A percentile compares a stretch with the other conserved stretches of the same genome.
phyloP scores from a whole-genome alignment of 129 eudicot species.

The Chrysanthemum lavandulifolium region DNA sequence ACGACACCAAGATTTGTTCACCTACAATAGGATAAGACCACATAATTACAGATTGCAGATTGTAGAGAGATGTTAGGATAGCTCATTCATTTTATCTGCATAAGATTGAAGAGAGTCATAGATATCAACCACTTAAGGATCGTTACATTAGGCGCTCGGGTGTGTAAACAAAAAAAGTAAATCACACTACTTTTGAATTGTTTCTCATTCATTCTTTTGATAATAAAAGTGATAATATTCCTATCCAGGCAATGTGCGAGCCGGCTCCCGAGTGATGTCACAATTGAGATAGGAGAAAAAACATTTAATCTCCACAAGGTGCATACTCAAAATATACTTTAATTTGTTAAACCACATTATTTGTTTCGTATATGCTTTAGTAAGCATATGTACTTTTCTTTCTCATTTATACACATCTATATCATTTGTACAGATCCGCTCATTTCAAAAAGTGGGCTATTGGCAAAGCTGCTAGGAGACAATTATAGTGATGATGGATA shows the following conservation, averaged over 20 bases:
- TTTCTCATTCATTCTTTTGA: background rate
- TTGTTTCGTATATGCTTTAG: constrained; percentile 9
- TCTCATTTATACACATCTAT: background rate
- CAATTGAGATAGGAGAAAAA: constrained; percentile 71
- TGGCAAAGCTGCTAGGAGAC: constrained; percentile 58
- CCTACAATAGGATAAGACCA: too few relatives aligned
- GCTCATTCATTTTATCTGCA: background rate
- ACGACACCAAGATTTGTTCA: too few relatives aligned
- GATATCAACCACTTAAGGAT: too few relatives aligned
- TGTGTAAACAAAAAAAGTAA: too few relatives aligned
- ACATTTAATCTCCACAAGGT: constrained; percentile 90
- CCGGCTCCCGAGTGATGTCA: constrained; percentile 82
- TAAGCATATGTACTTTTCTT: background rate
- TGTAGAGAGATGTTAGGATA: too few relatives aligned
- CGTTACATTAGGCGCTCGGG: too few relatives aligned
- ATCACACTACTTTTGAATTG: too few relatives aligned
- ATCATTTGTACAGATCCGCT: constrained; percentile 62
- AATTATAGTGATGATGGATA: constrained; percentile 38
- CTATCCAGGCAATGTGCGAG: constrained; percentile 69
- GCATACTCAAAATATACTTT: background rate
- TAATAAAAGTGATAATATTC: background rate
- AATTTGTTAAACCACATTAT: background rate
- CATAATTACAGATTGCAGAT: too few relatives aligned
- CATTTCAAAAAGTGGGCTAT: constrained; percentile 69
- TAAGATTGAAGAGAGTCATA: background rate